phyloP scores from a whole-genome alignment of 192 early-diverging fungal genomes.

The Phlyctochytrium bullatum region DNA sequence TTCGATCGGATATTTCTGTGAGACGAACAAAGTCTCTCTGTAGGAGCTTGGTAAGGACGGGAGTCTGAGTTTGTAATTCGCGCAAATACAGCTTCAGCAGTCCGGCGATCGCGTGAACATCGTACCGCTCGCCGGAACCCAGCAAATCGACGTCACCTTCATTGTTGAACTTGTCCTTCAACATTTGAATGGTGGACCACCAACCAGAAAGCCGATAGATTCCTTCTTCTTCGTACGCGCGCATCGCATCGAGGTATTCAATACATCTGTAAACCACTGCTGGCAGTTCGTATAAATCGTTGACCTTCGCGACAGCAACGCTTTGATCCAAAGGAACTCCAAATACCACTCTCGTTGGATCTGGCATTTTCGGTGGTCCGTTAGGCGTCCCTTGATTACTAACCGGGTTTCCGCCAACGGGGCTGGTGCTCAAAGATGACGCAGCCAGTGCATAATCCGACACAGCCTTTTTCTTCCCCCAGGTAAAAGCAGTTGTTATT shows the following conservation, averaged over 20 bases:
- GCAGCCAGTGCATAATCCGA: neutral
- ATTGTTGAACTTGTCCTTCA: conserved; percentile 80
- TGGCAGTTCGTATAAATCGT: conserved; percentile 79
- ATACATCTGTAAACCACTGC: conserved; percentile 93
- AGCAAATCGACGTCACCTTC: conserved; percentile 78
- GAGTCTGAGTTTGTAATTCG: conserved; percentile 70
- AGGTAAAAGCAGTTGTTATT: conserved; percentile 32
- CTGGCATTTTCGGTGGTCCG: neutral
- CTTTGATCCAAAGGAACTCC: conserved; percentile 81
- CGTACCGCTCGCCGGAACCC: conserved; percentile 56
- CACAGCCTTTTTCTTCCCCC: conserved; percentile 33
- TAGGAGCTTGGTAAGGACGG: conserved; percentile 86
- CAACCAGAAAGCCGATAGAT: conserved; percentile 91
- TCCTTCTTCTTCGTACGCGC: conserved; percentile 86
- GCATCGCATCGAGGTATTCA: conserved; percentile 77
- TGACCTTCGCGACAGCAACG: conserved; percentile 65
- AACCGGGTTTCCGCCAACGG: neutral
- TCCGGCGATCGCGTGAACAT: conserved; percentile 92
- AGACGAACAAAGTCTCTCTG: conserved; percentile 80
- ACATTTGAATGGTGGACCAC: conserved; percentile 62
- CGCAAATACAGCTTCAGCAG: conserved; percentile 89
- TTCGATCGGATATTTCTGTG: conserved; percentile 73
- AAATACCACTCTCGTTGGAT: conserved; percentile 63
- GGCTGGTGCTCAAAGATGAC: too few species aligned
- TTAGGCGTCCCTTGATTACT: neutral